These are phyloP conservation scores for Aspergillus phoenicis DNA, from an alignment of 2,329 filamentous ascomycete genomes.

Conservation along the genomic window DNA sequence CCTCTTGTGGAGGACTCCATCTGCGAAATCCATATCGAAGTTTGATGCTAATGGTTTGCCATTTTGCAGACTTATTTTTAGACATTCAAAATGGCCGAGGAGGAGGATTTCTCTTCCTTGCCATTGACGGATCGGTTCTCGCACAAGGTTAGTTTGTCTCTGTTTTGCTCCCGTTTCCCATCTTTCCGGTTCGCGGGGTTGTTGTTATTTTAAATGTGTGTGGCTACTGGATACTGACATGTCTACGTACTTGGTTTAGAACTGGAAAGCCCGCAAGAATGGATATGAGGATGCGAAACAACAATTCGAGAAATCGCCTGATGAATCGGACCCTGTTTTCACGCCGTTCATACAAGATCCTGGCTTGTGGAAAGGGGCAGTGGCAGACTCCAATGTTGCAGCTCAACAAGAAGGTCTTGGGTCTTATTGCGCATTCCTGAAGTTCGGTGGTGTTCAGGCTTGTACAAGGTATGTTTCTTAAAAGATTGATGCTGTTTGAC, in stretches of 20 bases:
- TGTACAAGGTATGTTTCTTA: constrained; percentile 62
- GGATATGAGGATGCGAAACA: constrained; percentile 92
- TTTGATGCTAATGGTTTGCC: constrained; percentile 9
- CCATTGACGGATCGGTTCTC: constrained; percentile 46
- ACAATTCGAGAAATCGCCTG: constrained; percentile 79
- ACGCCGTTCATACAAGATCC: constrained; percentile 84
- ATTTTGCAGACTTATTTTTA: constrained; percentile 3
- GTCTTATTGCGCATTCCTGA: constrained; percentile 86
- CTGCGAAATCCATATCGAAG: background rate
- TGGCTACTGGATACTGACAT: constrained; percentile 26
- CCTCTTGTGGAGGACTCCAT: background rate
- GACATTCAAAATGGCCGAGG: constrained; percentile 43
- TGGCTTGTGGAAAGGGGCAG: constrained; percentile 86
- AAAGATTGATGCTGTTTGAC: background rate
- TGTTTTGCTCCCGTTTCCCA: background rate
- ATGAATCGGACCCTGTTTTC: constrained; percentile 84
- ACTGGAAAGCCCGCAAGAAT: constrained; percentile 95
- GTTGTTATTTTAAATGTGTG: background rate
- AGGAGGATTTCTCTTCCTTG: constrained; percentile 48
- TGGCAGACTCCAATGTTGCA: constrained; percentile 92
- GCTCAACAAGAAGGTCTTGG: constrained; percentile 91
- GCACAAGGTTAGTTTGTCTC: constrained; percentile 41
- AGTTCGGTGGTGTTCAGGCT: constrained; percentile 81
- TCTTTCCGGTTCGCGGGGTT: background rate
- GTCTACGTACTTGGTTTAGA: constrained; percentile 47